phyloP scores from a whole-genome alignment of 2,329 filamentous ascomycete species.

The Xylaria polymorpha region DNA sequence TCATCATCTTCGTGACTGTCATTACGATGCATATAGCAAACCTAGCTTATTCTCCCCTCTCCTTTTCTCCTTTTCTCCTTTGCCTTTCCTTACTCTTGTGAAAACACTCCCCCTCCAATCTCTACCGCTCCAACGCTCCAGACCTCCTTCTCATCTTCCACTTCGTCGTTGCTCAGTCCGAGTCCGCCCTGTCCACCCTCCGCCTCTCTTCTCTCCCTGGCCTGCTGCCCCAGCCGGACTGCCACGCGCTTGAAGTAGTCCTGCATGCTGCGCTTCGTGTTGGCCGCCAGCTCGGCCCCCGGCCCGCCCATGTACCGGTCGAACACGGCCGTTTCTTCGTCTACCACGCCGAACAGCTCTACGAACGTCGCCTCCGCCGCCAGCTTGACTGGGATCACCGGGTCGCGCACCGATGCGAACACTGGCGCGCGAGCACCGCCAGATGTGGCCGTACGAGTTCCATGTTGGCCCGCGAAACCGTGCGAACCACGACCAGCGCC shows the following conservation, averaged over 20 bases:
- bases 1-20: slow-evolving; percentile 7
- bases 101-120: slow-evolving; percentile 70
- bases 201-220: slow-evolving; percentile 87
- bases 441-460: slow-evolving; percentile 87
- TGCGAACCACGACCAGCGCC: slow-evolving; percentile 87
- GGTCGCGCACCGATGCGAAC: slow-evolving; percentile 90
- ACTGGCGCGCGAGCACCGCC: slow-evolving; percentile 80
- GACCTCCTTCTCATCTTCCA: slow-evolving; percentile 93
- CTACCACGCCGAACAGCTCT: slow-evolving; percentile 87
- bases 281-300: slow-evolving; percentile 72
- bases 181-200: slow-evolving; percentile 89
- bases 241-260: slow-evolving; percentile 98
- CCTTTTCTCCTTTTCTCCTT: not conserved
- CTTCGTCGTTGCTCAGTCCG: slow-evolving; percentile 88
- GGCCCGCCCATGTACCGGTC: slow-evolving; percentile 86
- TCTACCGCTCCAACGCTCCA: slow-evolving; percentile 96
- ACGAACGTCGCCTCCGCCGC: slow-evolving; percentile 95
- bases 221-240: slow-evolving; percentile 84
- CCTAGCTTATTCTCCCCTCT: not conserved
- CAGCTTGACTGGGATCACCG: slow-evolving; percentile 93
- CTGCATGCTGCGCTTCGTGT: slow-evolving; percentile 87
- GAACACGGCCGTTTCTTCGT: slow-evolving; percentile 86
- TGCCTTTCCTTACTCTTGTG: slow-evolving; percentile 50
- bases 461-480: slow-evolving; percentile 80
- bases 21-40: not conserved